Evolutionary conservation across 805 yeast genomes (phyloP).

Genomic region (Yarrowia keelungensis): DNA sequence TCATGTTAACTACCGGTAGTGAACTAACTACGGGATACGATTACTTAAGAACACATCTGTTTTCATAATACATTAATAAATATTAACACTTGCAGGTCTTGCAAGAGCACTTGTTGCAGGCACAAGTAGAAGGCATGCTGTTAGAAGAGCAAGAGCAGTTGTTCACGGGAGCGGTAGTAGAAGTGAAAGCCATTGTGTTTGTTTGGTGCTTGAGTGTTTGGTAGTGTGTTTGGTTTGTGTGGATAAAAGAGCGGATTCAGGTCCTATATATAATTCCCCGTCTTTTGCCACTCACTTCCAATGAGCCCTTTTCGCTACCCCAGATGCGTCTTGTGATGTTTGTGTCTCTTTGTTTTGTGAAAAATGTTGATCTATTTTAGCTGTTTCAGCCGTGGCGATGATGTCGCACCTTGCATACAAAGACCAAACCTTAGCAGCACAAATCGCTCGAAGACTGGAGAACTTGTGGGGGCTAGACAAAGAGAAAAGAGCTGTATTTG

Average conservation of each 20-base stretch:
- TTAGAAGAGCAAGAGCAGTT: constrained; percentile 1
- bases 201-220: background rate
- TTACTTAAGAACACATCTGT: too few relatives aligned
- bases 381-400: background rate
- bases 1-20: too few relatives aligned
- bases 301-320: too few relatives aligned
- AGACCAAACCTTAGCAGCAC: background rate
- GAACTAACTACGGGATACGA: too few relatives aligned
- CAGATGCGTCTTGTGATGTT: too few relatives aligned
- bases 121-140: background rate
- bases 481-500: too few relatives aligned
- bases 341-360: too few relatives aligned
- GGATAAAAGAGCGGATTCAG: too few relatives aligned
- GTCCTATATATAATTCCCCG: too few relatives aligned
- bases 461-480: too few relatives aligned
- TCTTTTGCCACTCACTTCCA: too few relatives aligned
- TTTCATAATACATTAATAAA: background rate
- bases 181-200: constrained; percentile 4
- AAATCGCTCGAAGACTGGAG: constrained; percentile 5
- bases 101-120: constrained; percentile 4
- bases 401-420: constrained; percentile 9
- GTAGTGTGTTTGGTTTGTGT: background rate
- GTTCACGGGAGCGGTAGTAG: background rate
- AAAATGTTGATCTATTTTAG: background rate
- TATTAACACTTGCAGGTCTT: constrained; percentile 5